A percentile compares a stretch with the other conserved stretches of the same genome.
Evolutionary conservation across 257 asterid genomes (phyloP).

Genomic region (Thymus mandschuricus): DNA sequence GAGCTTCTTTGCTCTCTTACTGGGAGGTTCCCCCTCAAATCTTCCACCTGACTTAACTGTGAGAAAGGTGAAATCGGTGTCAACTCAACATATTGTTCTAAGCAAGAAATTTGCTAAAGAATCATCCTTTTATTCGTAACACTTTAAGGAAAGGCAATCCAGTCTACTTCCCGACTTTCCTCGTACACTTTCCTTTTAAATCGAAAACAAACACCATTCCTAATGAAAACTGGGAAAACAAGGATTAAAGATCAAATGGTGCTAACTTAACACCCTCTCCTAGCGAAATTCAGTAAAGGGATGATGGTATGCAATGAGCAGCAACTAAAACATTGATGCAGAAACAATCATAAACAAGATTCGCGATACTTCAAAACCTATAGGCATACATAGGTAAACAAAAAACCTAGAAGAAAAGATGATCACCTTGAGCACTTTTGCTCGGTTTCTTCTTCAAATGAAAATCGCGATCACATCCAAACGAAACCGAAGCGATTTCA

Average conservation of each 20-base stretch:
- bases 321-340: neutral
- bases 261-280: neutral
- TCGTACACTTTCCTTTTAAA: neutral
- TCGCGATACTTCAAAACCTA: neutral
- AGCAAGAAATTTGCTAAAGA: neutral
- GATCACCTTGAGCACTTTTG: constrained; percentile 46
- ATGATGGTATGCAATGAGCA: neutral
- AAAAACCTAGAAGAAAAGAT: constrained; percentile 6
- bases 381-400: neutral
- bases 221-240: neutral
- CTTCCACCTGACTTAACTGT: constrained; percentile 40
- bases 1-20: constrained; percentile 57
- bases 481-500: constrained; percentile 82
- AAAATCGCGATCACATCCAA: constrained; percentile 94
- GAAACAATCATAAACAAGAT: neutral
- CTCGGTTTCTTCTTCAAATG: constrained; percentile 71
- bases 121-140: neutral
- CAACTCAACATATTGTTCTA: neutral
- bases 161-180: neutral
- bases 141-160: neutral
- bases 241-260: neutral
- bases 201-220: neutral
- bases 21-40: constrained; percentile 54
- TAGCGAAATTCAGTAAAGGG: neutral
- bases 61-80: neutral